These are phyloP conservation scores for Aspergillus sclerotioniger DNA, from an alignment of 495 filamentous ascomycete genomes.

Conservation along the genomic window DNA sequence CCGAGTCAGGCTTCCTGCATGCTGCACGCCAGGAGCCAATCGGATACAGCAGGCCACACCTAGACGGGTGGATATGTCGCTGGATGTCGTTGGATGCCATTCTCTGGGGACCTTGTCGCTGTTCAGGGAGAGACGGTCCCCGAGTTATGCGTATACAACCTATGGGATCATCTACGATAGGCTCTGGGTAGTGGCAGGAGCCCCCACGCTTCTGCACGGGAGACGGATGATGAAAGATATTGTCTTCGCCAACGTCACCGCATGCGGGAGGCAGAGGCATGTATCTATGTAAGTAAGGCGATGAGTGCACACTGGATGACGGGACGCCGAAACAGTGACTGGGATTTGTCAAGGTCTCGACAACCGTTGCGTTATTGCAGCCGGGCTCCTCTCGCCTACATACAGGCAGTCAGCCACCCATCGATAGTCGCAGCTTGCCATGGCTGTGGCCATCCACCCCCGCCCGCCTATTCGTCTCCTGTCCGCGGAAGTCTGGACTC, in stretches of 20 bases:
- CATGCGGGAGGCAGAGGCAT: too few species aligned
- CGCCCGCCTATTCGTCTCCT: too few species aligned
- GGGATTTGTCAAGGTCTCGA: too few species aligned
- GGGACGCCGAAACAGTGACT: too few species aligned
- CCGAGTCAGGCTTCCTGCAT: conserved; percentile 5
- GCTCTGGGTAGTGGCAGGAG: too few species aligned
- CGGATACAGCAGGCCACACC: background rate
- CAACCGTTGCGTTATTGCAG: too few species aligned
- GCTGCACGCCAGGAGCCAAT: conserved; percentile 2
- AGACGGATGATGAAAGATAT: background rate
- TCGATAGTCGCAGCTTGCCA: background rate
- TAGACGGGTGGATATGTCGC: background rate
- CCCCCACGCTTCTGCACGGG: background rate
- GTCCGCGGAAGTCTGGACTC: background rate
- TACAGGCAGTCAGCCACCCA: background rate
- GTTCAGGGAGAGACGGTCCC: too few species aligned
- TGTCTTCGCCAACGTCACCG: background rate
- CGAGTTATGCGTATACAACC: too few species aligned
- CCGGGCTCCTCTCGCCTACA: background rate
- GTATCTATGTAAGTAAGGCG: too few species aligned
- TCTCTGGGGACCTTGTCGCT: background rate
- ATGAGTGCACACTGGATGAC: too few species aligned
- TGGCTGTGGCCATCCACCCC: background rate
- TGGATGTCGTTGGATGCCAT: background rate
- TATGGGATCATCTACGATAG: too few species aligned